Base-by-base conservation (phyloP, 768 basidiomycete genomes). In the Mycena latifolia region DNA sequence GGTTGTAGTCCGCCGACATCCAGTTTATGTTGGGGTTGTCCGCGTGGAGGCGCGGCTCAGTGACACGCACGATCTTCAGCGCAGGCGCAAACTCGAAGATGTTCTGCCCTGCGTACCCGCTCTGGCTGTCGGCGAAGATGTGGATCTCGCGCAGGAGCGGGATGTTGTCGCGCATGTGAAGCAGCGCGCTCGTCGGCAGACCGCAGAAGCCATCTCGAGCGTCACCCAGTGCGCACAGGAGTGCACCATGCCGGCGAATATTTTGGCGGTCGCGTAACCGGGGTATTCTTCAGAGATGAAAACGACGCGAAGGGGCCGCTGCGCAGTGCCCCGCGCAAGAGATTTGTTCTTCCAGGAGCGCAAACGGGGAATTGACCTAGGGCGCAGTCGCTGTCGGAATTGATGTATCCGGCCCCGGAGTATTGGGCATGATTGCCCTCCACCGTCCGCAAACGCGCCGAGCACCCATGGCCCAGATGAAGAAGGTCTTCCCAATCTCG, bases 211-310 rank as follows among this genome's bases (percentile, higher is more conserved):
- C 6, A 59, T 24, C 9, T 59, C 25, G 20, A 57, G 55, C 12
- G 55, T 57, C 24, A n/a, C 55, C 55, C 55, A 57, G 11, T 45
- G 45, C 10, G 55, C 31, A 33, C 11, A 56, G 6, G 55, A 56
- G 5, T 33, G 22, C 18, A 46, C 55, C 6, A 56, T 29, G 41
- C 41, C 43, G 41, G 55, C 27, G 43, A 56, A 56, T 7, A 56
- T 25, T 18, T 46, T 57, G 20, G n/a, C 55, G 18, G 55, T 57
- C 29, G 45, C 47, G n/a, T 57, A 57, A 1, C 43, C 43, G 10
- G 55, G 55, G 29, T 6, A 0, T 35, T 57, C 55, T 9, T 46
- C 6, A 11, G 55, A 57, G 31, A 46, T 18, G 0, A 57, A 17
- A 17, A 29, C 6, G 12, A 57, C 55, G n/a, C 45, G 43, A 1